Conservation (phyloP, 306 rosid genomes). For the Vicia villosa region DNA sequence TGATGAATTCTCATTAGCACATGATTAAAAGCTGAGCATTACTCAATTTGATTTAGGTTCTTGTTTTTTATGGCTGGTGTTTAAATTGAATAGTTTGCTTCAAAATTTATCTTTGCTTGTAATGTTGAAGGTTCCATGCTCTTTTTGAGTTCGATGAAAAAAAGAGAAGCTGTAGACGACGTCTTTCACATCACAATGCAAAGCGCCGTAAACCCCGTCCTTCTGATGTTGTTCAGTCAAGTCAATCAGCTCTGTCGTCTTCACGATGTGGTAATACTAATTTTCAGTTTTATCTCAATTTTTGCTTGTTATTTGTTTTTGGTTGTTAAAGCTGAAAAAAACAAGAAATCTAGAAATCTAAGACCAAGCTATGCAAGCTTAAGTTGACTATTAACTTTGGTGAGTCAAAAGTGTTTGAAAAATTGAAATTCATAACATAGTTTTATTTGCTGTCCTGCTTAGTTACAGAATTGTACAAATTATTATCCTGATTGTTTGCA, state of each 20-base stretch:
- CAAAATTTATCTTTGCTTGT: constrained; percentile 34
- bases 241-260: constrained; percentile 52
- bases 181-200: constrained; percentile 82
- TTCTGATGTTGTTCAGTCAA: constrained; percentile 44
- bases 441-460: not conserved
- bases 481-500: no score
- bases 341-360: not conserved
- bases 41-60: constrained; percentile 30
- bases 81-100: constrained; percentile 4
- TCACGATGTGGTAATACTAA: constrained; percentile 46
- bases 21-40: not conserved
- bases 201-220: constrained; percentile 76
- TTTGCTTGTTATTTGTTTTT: constrained; percentile 4
- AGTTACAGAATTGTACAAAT: no score
- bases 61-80: constrained; percentile 1
- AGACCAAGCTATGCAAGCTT: not conserved
- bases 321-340: not conserved
- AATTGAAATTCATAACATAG: not conserved
- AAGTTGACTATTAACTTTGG: constrained; percentile 7
- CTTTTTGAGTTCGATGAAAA: constrained; percentile 74
- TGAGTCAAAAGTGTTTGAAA: not conserved
- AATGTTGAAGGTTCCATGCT: constrained; percentile 66
- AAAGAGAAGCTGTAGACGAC: constrained; percentile 81
- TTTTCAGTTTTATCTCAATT: constrained; percentile 3
- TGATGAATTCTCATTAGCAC: constrained; percentile 8